Conservation (phyloP, 1,284 basidiomycete species). For the Ceratobasidium theobromae region DNA sequence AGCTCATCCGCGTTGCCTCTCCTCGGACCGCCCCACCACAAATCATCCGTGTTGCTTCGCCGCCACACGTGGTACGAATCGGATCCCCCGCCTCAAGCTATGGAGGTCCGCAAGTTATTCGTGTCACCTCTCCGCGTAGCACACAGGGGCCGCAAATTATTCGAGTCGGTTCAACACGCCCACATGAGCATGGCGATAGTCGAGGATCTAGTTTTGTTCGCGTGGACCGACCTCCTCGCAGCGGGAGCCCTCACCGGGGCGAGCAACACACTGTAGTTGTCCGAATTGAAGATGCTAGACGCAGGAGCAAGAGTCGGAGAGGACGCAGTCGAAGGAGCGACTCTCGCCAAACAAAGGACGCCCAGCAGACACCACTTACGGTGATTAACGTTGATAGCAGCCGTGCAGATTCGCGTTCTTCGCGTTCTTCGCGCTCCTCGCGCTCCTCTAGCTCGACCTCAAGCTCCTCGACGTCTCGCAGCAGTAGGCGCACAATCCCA, state of each 20-base stretch:
- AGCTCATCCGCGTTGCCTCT: conserved; percentile 17
- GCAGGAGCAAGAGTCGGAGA: conserved; percentile 7
- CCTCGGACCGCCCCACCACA: not conserved
- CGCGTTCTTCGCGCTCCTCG: not conserved
- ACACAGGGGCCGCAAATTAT: conserved; percentile 6
- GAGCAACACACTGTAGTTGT: conserved; percentile 4
- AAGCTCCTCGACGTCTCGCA: not conserved
- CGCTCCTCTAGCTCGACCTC: not conserved
- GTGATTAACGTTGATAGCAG: conserved; percentile 5
- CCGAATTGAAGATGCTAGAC: conserved; percentile 22
- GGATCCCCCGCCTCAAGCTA: conserved; percentile 11
- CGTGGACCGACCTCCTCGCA: conserved; percentile 4
- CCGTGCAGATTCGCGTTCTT: not conserved
- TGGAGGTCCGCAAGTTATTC: conserved; percentile 14
- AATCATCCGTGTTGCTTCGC: conserved; percentile 13
- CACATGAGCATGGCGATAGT: not conserved
- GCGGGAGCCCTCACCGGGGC: not conserved
- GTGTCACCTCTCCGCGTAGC: conserved; percentile 20
- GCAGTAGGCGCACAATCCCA: not conserved
- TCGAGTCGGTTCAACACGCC: conserved; percentile 16
- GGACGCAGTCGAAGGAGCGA: conserved; percentile 10
- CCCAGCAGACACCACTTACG: not conserved
- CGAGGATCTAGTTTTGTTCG: conserved; percentile 11
- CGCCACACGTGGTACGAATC: conserved; percentile 12
- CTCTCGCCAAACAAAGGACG: not conserved